These are phyloP conservation scores for Psilocybe cubensis DNA, from an alignment of 768 basidiomycete genomes.

Conservation along the genomic window DNA sequence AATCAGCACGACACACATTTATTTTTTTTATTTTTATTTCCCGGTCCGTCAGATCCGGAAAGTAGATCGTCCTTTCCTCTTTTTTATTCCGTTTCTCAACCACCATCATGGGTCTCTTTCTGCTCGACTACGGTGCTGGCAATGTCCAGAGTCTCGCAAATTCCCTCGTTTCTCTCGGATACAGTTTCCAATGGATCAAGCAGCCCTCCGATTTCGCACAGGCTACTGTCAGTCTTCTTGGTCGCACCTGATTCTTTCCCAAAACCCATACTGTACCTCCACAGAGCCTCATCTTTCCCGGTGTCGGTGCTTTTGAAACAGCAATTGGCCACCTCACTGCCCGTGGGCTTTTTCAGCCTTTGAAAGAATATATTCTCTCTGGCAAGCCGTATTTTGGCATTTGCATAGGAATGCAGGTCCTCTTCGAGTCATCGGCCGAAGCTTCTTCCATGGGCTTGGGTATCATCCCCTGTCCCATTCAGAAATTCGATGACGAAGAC, in stretches of 20 bases:
- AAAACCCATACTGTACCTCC: constrained; percentile 14
- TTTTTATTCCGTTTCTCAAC: constrained; percentile 3
- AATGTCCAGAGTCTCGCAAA: constrained; percentile 95
- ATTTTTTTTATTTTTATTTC: constrained; percentile 7
- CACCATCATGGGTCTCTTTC: constrained; percentile 58
- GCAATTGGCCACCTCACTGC: constrained; percentile 78
- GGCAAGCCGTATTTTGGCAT: constrained; percentile 97
- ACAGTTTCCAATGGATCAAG: constrained; percentile 88
- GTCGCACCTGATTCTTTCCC: neutral
- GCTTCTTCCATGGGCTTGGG: constrained; percentile 77
- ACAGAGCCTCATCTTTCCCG: constrained; percentile 95
- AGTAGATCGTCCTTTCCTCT: constrained; percentile 13
- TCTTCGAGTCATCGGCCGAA: constrained; percentile 88
- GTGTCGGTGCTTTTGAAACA: constrained; percentile 91
- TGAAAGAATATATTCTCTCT: constrained; percentile 80
- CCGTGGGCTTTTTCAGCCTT: constrained; percentile 78
- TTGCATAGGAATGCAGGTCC: constrained; percentile 98
- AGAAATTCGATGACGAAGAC: constrained; percentile 65
- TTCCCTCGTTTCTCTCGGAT: constrained; percentile 81
- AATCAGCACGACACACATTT: constrained; percentile 21
- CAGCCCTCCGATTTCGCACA: constrained; percentile 79
- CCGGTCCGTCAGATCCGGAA: constrained; percentile 24
- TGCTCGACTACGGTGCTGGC: constrained; percentile 97
- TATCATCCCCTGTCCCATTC: constrained; percentile 81
- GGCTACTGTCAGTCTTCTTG: constrained; percentile 74